A percentile compares a stretch with the other conserved stretches of the same genome.
These are phyloP conservation scores for Raphanus raphanistrum DNA, from an alignment of 345 rosid species.

Conservation along the genomic window DNA sequence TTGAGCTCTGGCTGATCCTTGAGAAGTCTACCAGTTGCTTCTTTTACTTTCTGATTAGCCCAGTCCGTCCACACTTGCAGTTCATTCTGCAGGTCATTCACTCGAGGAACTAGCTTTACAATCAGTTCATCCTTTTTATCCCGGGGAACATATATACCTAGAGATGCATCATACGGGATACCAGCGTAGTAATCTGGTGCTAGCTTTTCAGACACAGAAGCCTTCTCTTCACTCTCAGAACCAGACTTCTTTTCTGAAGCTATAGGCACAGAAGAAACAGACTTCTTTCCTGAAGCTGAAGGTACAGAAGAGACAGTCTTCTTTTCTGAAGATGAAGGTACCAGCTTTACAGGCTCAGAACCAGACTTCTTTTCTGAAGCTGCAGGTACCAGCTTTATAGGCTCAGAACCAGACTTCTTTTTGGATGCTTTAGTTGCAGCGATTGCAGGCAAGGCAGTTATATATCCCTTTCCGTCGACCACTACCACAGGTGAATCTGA, in stretches of 20 bases:
- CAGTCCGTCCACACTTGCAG: conserved; percentile 93
- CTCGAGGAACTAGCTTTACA: conserved; percentile 36
- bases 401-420: conserved; percentile 28
- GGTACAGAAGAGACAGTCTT: conserved; percentile 28
- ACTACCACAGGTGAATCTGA: conserved; percentile 30
- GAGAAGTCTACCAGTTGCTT: conserved; percentile 77
- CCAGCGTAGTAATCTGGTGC: conserved; percentile 46
- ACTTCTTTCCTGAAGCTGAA: conserved; percentile 24
- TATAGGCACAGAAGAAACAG: conserved; percentile 13
- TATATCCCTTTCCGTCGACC: conserved; percentile 31
- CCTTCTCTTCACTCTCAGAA: conserved; percentile 32
- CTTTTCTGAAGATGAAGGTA: conserved; percentile 23
- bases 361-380: conserved; percentile 28
- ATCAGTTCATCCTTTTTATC: conserved; percentile 40
- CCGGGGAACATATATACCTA: conserved; percentile 45
- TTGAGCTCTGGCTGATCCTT: conserved; percentile 87
- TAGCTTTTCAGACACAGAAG: conserved; percentile 41
- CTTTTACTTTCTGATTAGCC: conserved; percentile 97
- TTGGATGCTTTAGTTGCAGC: conserved; percentile 16
- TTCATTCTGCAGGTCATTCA: conserved; percentile 49
- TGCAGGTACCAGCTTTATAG: conserved; percentile 18
- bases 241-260: conserved; percentile 27
- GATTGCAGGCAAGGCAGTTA: conserved; percentile 32
- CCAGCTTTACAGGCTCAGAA: conserved; percentile 19
- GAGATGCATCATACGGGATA: conserved; percentile 47